Conservation (phyloP, 2,329 filamentous ascomycete species). For the Pestalotiopsis sp. region DNA sequence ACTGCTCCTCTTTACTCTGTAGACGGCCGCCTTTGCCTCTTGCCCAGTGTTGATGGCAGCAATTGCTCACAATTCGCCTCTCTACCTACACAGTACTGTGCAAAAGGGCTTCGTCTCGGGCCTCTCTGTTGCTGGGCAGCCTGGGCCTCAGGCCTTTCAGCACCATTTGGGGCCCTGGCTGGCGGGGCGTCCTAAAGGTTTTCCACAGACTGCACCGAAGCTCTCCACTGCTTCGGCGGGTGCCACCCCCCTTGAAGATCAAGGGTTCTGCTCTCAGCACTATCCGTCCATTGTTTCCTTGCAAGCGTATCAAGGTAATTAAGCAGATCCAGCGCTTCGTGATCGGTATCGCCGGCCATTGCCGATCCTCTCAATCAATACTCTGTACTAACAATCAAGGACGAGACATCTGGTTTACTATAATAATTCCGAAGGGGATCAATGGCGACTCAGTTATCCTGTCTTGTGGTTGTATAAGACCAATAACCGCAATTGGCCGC, state of each 20-base stretch:
- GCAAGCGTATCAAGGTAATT: neutral
- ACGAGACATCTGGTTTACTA: neutral
- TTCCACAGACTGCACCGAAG: neutral
- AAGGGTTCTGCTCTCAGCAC: neutral
- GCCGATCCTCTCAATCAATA: neutral
- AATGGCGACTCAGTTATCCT: neutral
- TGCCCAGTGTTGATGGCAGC: neutral
- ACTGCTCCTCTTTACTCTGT: neutral
- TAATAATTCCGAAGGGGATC: neutral
- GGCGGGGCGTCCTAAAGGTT: neutral
- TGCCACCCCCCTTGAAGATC: slow-evolving; percentile 1
- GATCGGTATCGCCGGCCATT: neutral
- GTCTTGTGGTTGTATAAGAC: neutral
- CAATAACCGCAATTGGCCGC: neutral
- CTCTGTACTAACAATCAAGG: neutral
- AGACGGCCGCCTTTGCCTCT: neutral
- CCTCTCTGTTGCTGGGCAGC: neutral
- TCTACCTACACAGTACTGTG: neutral
- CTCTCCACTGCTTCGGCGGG: slow-evolving; percentile 5
- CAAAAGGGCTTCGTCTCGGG: neutral
- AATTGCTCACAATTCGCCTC: neutral
- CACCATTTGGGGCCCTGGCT: neutral
- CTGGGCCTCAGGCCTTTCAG: neutral
- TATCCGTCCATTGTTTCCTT: neutral
- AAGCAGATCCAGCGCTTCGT: neutral